Percentiles rank a stretch among this genome's conserved stretches.
Conservation (phyloP, 805 yeast species). For the Hyphopichia homilentoma region DNA sequence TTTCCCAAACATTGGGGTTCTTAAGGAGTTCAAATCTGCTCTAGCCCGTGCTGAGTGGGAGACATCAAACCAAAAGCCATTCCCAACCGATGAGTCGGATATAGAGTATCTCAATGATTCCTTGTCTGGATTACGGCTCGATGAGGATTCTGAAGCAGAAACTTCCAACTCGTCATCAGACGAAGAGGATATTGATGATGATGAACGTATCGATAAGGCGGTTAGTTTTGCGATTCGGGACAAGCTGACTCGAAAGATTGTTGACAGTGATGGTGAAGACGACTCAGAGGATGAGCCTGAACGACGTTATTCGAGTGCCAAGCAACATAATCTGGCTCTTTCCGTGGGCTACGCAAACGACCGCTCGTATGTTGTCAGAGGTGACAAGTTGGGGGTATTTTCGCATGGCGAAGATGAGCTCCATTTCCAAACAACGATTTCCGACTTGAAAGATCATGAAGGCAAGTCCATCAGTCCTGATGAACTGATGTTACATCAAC, state of each 20-base stretch:
- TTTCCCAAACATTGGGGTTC: no score
- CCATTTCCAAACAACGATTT: slow-evolving; percentile 65
- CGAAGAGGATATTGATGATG: slow-evolving; percentile 13
- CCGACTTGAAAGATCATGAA: slow-evolving; percentile 47
- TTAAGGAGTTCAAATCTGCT: no score
- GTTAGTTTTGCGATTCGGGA: slow-evolving; percentile 3
- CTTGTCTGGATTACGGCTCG: slow-evolving; percentile 34
- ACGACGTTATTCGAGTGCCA: slow-evolving; percentile 16
- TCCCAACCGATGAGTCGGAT: slow-evolving; percentile 35
- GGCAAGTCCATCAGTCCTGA: slow-evolving; percentile 53
- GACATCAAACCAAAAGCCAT: no score
- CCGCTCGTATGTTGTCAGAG: slow-evolving; percentile 76
- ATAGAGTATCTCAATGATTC: slow-evolving; percentile 57
- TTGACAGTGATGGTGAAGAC: slow-evolving; percentile 20
- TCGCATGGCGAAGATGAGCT: slow-evolving; percentile 51
- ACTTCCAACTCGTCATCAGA: slow-evolving; percentile 19
- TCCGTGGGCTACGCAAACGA: slow-evolving; percentile 69
- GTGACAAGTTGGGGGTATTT: slow-evolving; percentile 77
- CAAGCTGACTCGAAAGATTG: slow-evolving; percentile 3
- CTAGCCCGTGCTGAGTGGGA: no score
- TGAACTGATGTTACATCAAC: slow-evolving; percentile 72
- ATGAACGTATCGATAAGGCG: slow-evolving; percentile 2
- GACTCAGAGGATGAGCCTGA: slow-evolving; percentile 38
- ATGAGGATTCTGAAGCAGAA: slow-evolving; percentile 18
- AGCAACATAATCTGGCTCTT: slow-evolving; percentile 57